Conservation (phyloP, 2,329 filamentous ascomycete species). For the Nemania sp. region DNA sequence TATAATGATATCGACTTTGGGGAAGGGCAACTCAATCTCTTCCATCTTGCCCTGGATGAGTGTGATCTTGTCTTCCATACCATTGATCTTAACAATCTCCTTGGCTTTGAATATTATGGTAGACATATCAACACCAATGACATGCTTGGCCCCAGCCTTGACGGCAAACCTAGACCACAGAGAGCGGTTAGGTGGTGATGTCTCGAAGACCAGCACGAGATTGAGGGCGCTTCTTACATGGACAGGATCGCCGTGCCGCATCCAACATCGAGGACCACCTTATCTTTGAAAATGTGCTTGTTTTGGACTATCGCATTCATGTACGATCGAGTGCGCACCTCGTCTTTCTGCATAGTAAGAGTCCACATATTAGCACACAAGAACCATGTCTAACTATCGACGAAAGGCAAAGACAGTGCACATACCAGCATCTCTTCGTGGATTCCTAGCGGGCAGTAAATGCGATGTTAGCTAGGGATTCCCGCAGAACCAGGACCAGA, state of each 20-base stretch:
- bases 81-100: slow-evolving; percentile 91
- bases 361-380: slow-evolving; percentile 30
- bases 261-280: slow-evolving; percentile 91
- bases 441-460: slow-evolving; percentile 63
- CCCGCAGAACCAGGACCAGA: slow-evolving; percentile 33
- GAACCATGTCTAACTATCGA: no score
- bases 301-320: slow-evolving; percentile 98
- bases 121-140: slow-evolving; percentile 99
- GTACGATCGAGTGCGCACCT: slow-evolving; percentile 94
- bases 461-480: slow-evolving; percentile 29
- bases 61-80: slow-evolving; percentile 93
- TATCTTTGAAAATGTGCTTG: slow-evolving; percentile 84
- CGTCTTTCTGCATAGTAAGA: slow-evolving; percentile 75
- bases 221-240: slow-evolving; percentile 67
- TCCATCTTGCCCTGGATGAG: slow-evolving; percentile 99
- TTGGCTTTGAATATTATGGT: slow-evolving; percentile 98
- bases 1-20: slow-evolving; percentile 98
- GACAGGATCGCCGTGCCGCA: slow-evolving; percentile 97
- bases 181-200: slow-evolving; percentile 16
- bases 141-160: slow-evolving; percentile 94
- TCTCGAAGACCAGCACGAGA: background rate
- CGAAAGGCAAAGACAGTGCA: slow-evolving; percentile 37
- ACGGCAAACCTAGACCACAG: slow-evolving; percentile 80
- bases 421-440: slow-evolving; percentile 97
- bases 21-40: slow-evolving; percentile 89